Percentiles rank a stretch among this genome's conserved stretches.
Evolutionary conservation across 2,329 filamentous ascomycete species (phyloP).

Genomic region (Didymella exigua): DNA sequence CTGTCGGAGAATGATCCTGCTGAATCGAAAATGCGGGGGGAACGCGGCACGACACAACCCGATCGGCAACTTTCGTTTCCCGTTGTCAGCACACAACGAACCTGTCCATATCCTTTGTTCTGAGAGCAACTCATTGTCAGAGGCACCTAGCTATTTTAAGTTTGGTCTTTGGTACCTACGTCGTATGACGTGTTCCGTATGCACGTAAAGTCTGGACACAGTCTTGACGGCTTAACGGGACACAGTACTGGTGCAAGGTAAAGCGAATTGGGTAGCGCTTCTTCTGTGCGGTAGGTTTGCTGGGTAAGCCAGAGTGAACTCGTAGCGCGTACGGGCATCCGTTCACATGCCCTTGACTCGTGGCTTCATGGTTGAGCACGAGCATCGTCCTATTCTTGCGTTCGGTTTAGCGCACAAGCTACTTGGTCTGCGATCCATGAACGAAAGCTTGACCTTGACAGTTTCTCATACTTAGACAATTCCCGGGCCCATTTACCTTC

Average conservation of each 20-base stretch:
- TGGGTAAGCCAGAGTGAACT: not conserved
- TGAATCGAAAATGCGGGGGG: slow-evolving; percentile 3
- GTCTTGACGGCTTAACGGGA: not conserved
- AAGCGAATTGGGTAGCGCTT: not conserved
- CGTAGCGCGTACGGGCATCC: not conserved
- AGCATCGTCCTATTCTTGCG: slow-evolving; percentile 7
- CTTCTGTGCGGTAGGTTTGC: not conserved
- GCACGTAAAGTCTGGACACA: not conserved
- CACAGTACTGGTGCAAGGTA: not conserved
- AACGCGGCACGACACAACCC: not conserved
- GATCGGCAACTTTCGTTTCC: not conserved
- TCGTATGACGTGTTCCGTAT: not conserved
- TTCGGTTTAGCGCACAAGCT: slow-evolving; percentile 4
- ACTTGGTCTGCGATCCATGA: not conserved
- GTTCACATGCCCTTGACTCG: not conserved
- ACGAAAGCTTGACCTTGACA: not conserved
- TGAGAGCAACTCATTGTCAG: not conserved
- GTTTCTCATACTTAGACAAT: not conserved
- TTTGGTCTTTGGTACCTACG: not conserved
- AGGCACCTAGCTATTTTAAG: not conserved
- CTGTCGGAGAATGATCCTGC: slow-evolving; percentile 1
- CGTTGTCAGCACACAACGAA: not conserved
- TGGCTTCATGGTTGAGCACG: not conserved
- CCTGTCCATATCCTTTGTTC: not conserved
- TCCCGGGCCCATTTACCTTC: not conserved